Base-by-base conservation (phyloP, 2,329 filamentous ascomycete species). In the Fusarium sp. region DNA sequence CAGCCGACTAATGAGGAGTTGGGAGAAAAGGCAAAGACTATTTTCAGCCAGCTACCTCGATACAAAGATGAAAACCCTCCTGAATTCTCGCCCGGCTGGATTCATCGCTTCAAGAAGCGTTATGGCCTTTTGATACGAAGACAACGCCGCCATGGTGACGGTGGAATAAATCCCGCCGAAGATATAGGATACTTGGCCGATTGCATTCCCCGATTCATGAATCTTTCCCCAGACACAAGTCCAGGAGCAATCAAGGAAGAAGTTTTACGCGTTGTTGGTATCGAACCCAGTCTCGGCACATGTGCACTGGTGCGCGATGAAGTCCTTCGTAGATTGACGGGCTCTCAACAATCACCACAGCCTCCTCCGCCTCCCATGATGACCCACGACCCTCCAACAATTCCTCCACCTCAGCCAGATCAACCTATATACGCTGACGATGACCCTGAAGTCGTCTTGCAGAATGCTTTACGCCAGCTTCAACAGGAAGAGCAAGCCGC, bases 1-100 rank as follows among this genome's bases (percentile, higher is more conserved):
- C 85, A 87, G 69, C 87, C 87, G 1, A 88, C 86, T 45, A 89
- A 89, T 75, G 87, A 89, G 71, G 87, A 89, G 77, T 81, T 89
- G 5, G 87, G 86, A 66, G 87, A 89, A 34, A 89, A 89, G 80
- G 87, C 87, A 45, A 89, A 88, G 75, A 75, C 79, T 60, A 88
- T 89, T 70, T 89, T 89, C 76, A 79, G 80, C 45, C 84, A 87
- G 72, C 80, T 89, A 28, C 87, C 87, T 18, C 85, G 87, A 20
- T 89, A 89, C 77, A 88, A 87, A 75, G 87, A 87, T 68, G 86
- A 89, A 75, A 78, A 78, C n/a, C 80, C 87, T 3, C 87, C 87
- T 48, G 87, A 89, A 76, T 89, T 89, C 75, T 89, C 87, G 0
- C 87, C 87, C 0, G 87, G 87, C 42, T 89, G 87, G 87, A 89